Evolutionary conservation across 208 protist species (phyloP).

Genomic region (Endotrypanum monterogeii): DNA sequence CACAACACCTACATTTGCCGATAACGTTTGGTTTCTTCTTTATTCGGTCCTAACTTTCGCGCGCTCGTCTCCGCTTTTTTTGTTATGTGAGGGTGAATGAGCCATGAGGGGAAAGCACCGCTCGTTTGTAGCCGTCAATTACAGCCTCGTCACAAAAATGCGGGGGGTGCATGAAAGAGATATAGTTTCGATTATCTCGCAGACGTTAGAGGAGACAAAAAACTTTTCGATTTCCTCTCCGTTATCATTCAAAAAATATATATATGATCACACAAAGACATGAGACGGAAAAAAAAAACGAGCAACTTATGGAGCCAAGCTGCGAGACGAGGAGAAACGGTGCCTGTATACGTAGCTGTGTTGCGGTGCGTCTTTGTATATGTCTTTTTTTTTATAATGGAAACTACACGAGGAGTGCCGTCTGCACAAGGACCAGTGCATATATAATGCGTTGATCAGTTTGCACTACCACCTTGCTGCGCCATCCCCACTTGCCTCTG

Average conservation of each 20-base stretch:
- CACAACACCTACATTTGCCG: background rate
- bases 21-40: background rate
- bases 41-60: background rate
- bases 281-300: background rate
- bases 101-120: conserved; percentile 1
- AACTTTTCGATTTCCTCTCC: background rate
- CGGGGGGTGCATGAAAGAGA: background rate
- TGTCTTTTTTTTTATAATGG: background rate
- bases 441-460: background rate
- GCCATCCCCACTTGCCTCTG: background rate
- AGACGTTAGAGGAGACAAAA: conserved; percentile 1
- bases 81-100: background rate
- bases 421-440: background rate
- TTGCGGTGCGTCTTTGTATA: background rate
- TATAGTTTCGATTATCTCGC: conserved; percentile 6
- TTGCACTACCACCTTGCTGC: background rate
- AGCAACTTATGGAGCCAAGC: background rate
- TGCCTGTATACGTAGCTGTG: background rate
- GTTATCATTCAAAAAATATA: background rate
- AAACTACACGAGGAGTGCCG: background rate
- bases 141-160: background rate
- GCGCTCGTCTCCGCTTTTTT: background rate
- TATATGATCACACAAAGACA: background rate
- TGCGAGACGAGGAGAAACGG: conserved; percentile 1
- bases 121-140: background rate